Base-by-base conservation (phyloP, 2,329 filamentous ascomycete genomes). In the Pseudocercospora cruenta region DNA sequence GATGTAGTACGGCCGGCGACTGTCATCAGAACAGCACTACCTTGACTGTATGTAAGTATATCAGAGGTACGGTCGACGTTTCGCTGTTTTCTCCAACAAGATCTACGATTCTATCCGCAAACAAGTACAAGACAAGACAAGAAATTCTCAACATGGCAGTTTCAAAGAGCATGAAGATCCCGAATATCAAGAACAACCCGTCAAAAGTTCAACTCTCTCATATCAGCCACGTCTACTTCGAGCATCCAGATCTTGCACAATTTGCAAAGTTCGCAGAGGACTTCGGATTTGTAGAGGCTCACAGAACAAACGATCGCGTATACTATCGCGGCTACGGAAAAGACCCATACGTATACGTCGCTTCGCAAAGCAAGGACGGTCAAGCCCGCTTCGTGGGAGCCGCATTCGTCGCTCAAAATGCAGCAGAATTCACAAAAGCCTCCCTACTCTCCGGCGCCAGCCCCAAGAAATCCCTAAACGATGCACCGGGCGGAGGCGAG, bases 251-350 rank as follows among this genome's bases (percentile, higher is more conserved):
- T 47, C 58, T 67, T 14, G 43, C 54, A n/a, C 22, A 57, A 28
- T 64, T 64, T 36, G n/a, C 49, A n/a, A 47, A 9, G 7, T 67
- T 67, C 58, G 65, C 65, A 14, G 36, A 55, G 36, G 65, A 67
- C 28, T 67, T 67, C 43, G 65, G 65, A 21, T 61, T 67, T 33
- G 49, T 26, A 14, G 65, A 61, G 51, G 63, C 53, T 1, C 49
- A 22, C 16, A 53, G 61, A 10, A 58, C 21, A 16, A 54, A 14
- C 4, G 61, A 63, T 12, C 54, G 12, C 28, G 31, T 60, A 28
- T 68, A 60, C 47, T 68, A 60, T 47, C 53, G 66, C 26, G 66
- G 66, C 33, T 68, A 68, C 22, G 66, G 66, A 26, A 64, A 31
- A 39, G 66, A 68, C 36, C 63, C 66, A 4, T 68, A 54, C 51